A percentile compares a stretch with the other conserved stretches of the same genome.
phyloP scores from a whole-genome alignment of 352 stramenopile genomes.

The Globisporangium alternatum region DNA sequence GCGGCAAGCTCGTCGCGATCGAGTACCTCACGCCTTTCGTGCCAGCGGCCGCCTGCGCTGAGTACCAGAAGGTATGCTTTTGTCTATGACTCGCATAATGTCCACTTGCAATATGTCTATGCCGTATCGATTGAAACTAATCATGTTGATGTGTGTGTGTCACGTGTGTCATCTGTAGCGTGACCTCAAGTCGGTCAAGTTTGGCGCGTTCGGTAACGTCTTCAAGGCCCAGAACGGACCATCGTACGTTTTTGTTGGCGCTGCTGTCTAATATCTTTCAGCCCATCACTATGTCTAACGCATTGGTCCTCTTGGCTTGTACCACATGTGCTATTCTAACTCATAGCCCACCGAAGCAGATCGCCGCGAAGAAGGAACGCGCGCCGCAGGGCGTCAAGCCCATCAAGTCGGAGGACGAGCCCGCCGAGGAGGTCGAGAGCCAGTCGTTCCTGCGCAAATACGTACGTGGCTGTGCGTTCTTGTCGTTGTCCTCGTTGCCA shows the following conservation, averaged over 20 bases:
- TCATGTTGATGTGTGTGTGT: not conserved
- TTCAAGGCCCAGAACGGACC: conserved; percentile 62
- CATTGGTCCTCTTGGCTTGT: not conserved
- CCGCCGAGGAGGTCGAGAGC: conserved; percentile 47
- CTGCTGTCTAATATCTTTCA: not conserved
- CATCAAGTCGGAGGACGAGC: conserved; percentile 62
- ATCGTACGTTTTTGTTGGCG: conserved; percentile 33
- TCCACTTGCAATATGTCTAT: not conserved
- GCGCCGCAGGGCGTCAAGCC: conserved; percentile 72
- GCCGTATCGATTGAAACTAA: not conserved
- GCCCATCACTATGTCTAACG: not conserved
- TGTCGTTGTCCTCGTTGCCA: not conserved
- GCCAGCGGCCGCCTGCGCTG: conserved; percentile 29
- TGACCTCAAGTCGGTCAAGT: conserved; percentile 57
- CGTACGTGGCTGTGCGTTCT: conserved; percentile 37
- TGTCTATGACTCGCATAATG: not conserved
- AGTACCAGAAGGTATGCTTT: conserved; percentile 45
- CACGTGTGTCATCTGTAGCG: conserved; percentile 19
- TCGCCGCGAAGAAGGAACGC: conserved; percentile 54
- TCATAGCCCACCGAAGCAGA: conserved; percentile 56
- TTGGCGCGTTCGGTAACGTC: conserved; percentile 50
- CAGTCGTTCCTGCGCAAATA: conserved; percentile 85
- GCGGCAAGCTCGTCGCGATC: conserved; percentile 73
- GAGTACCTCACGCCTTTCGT: conserved; percentile 78
- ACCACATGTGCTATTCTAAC: not conserved